Conservation (phyloP, 225 moss, liverwort and hornwort species). For the Lunularia cruciata region DNA sequence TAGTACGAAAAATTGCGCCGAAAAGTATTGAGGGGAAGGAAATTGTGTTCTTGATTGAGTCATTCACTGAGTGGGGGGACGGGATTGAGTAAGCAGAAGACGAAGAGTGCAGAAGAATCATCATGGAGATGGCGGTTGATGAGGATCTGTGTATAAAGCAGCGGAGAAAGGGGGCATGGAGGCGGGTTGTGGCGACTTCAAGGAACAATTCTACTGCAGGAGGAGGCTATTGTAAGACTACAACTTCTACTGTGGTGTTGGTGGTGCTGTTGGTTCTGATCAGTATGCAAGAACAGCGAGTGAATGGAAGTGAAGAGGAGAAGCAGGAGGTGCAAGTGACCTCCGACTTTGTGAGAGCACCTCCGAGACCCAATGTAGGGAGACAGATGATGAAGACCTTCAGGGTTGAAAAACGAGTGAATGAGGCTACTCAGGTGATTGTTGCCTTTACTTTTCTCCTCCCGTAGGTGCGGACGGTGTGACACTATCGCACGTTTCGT, state of each 20-base stretch:
- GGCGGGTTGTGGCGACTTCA: slow-evolving; percentile 10
- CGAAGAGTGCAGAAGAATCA: neutral
- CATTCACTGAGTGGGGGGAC: neutral
- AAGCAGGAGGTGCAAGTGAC: slow-evolving; percentile 18
- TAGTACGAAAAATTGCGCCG: neutral
- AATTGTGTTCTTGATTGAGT: neutral
- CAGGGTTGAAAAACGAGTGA: slow-evolving; percentile 8
- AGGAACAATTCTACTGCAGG: slow-evolving; percentile 1
- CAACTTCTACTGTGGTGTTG: slow-evolving; percentile 7
- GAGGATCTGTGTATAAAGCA: slow-evolving; percentile 4
- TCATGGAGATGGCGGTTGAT: neutral
- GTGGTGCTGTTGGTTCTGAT: slow-evolving; percentile 6
- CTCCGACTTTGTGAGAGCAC: slow-evolving; percentile 33
- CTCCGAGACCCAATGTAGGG: slow-evolving; percentile 25
- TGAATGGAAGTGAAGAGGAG: slow-evolving; percentile 7
- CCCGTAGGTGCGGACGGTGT: slow-evolving; percentile 5
- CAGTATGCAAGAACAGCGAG: neutral
- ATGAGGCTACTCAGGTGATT: slow-evolving; percentile 42
- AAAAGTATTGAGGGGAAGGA: neutral
- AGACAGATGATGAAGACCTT: slow-evolving; percentile 12
- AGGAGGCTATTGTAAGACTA: neutral
- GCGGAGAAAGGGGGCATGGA: neutral
- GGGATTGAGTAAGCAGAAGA: neutral
- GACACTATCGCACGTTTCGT: too few relatives aligned
- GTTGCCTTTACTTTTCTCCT: neutral